Evolutionary conservation across 2,329 filamentous ascomycete species (phyloP).

Genomic region (Ceratocystiopsis sp.): DNA sequence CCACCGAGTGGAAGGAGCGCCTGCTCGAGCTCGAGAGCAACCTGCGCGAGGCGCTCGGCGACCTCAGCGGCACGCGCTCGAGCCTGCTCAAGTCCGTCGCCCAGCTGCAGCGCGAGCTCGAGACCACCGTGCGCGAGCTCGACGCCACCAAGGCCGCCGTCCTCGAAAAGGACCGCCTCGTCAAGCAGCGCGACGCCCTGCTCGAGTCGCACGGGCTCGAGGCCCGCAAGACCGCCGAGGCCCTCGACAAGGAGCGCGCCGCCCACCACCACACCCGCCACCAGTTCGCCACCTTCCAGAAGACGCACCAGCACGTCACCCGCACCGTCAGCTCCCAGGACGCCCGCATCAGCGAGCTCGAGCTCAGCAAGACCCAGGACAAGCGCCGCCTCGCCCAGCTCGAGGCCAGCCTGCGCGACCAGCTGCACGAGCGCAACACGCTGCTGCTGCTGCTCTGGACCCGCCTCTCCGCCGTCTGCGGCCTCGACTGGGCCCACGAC

Average conservation of each 20-base stretch:
- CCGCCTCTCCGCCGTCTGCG: conserved; percentile 67
- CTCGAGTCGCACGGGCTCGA: conserved; percentile 83
- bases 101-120: conserved; percentile 75
- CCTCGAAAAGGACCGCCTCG: conserved; percentile 77
- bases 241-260: conserved; percentile 80
- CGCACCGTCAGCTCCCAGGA: conserved; percentile 76
- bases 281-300: conserved; percentile 75
- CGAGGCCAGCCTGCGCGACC: conserved; percentile 69
- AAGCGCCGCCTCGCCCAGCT: conserved; percentile 58
- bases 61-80: conserved; percentile 70
- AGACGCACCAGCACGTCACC: conserved; percentile 73
- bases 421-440: conserved; percentile 77
- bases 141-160: conserved; percentile 60
- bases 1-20: conserved; percentile 78
- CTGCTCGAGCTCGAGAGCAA: conserved; percentile 81
- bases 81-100: conserved; percentile 76
- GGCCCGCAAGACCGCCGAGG: conserved; percentile 64
- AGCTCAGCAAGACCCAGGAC: conserved; percentile 61
- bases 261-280: conserved; percentile 73
- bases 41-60: conserved; percentile 70
- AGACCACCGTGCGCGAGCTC: conserved; percentile 67
- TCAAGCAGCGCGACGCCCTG: conserved; percentile 75
- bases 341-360: conserved; percentile 68
- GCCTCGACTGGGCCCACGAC: conserved; percentile 78
- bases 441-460: conserved; percentile 84